Evolutionary conservation across 805 yeast genomes (phyloP).

Genomic region (Maudiozyma bulderi): DNA sequence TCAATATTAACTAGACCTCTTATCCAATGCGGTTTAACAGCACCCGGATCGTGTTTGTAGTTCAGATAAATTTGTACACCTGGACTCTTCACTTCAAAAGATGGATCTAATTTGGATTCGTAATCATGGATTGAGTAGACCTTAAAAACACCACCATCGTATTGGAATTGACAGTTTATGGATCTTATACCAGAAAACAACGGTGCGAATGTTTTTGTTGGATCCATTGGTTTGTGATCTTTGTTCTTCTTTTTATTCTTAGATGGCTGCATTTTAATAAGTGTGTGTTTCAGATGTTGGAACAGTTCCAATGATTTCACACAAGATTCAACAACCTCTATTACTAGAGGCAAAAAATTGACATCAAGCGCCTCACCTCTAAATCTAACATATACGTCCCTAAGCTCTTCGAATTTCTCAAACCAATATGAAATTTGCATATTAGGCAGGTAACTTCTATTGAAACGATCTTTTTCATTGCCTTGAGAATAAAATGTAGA

Average conservation of each 20-base stretch:
- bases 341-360: conserved; percentile 46
- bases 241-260: neutral
- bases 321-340: conserved; percentile 44
- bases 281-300: conserved; percentile 26
- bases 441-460: conserved; percentile 59
- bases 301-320: conserved; percentile 39
- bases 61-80: conserved; percentile 50
- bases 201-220: conserved; percentile 11
- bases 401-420: conserved; percentile 23
- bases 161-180: conserved; percentile 43
- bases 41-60: conserved; percentile 30
- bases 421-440: conserved; percentile 43
- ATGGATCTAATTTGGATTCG: conserved; percentile 34
- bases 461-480: conserved; percentile 40
- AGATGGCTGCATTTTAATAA: conserved; percentile 5
- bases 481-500: conserved; percentile 39
- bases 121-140: conserved; percentile 32
- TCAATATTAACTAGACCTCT: conserved; percentile 22
- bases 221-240: neutral
- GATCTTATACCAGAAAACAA: conserved; percentile 26
- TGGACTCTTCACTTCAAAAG: conserved; percentile 65
- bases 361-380: conserved; percentile 66
- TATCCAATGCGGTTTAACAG: conserved; percentile 19
- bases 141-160: conserved; percentile 61
- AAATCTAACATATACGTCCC: conserved; percentile 42